These are phyloP conservation scores for Sistotremastrum niveocremeum DNA, from an alignment of 768 basidiomycete species.

Conservation along the genomic window DNA sequence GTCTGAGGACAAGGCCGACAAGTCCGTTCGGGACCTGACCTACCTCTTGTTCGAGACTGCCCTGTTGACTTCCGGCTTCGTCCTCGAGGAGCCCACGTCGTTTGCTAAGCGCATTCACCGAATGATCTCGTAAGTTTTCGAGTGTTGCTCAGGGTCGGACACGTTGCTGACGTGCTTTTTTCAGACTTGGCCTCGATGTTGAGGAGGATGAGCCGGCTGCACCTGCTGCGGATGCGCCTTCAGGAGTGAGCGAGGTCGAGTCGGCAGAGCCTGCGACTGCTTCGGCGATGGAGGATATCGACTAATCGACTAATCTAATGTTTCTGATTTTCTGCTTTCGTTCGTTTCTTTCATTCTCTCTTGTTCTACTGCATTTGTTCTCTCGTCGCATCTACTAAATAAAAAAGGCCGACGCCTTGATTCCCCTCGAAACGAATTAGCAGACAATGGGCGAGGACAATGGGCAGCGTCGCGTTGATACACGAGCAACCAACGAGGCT, in stretches of 20 bases:
- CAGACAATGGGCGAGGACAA: no score
- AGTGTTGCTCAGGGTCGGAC: background rate
- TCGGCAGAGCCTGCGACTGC: conserved; percentile 41
- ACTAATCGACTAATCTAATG: conserved; percentile 28
- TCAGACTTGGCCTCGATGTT: conserved; percentile 71
- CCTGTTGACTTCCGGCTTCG: conserved; percentile 89
- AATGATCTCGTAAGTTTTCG: conserved; percentile 69
- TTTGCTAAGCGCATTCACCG: conserved; percentile 95
- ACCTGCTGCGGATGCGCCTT: conserved; percentile 32
- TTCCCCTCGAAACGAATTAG: no score
- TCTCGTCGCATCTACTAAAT: no score
- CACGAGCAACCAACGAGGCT: no score
- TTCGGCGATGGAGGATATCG: conserved; percentile 96
- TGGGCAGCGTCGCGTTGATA: no score
- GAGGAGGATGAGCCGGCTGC: conserved; percentile 60
- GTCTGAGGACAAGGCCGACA: conserved; percentile 94
- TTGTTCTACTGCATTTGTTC: background rate
- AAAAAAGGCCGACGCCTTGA: no score
- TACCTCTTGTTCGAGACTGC: conserved; percentile 96
- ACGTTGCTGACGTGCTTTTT: conserved; percentile 5
- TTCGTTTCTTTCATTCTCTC: conserved; percentile 11
- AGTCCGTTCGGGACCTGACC: conserved; percentile 93
- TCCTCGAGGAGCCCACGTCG: conserved; percentile 86
- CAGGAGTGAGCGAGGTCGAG: conserved; percentile 17
- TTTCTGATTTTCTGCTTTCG: conserved; percentile 12